Evolutionary conservation across 129 eudicot genomes (phyloP), one percentile per base, ranked within the genome.

Genomic region (Ambrosia artemisiifolia): DNA sequence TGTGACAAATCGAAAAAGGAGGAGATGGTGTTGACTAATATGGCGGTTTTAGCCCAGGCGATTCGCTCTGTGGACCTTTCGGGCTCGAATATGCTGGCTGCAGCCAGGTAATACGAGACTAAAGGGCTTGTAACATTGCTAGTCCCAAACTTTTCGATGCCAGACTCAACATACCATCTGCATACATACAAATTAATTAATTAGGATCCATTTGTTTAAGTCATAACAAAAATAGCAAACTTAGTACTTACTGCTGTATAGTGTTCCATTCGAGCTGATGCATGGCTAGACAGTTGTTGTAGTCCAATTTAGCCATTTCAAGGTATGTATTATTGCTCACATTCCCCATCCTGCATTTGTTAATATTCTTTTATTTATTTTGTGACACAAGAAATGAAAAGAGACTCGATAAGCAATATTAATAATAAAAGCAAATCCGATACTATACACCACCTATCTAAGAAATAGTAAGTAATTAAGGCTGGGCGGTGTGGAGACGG

Each of bases 261-360:
- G 43, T 63, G 74, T 63, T 81, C 99, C 96, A 95, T 73, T 95
- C 99, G 0, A 65, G 63, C 57, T 79, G 88, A 77, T 91, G 94
- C 69, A 83, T 75, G 48, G 82, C 77, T 46, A 79, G 91, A 85
- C 88, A 84, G 16, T 83, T 80, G 44, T 87, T 83, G 78, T 81
- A 95, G 81, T 95, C 99, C 67, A 82, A 55, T 71, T 95, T 95
- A 6, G 97, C 99, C 20, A 95, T 86, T 76, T 95, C 95, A 57
- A 95, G 91, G 51, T 90, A 88, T 0, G 54, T 75, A 75, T 86
- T 86, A 36, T 88, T 95, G 90, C 85, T 90, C 33, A 95, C 96
- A 46, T 75, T 42, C 1, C 84, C 83, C 97, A 95, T 95, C 80
- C 99, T 95, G 87, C 30, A 83, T 40, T 40, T 7, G 44, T 40